phyloP scores from a whole-genome alignment of 2,329 filamentous ascomycete genomes.

The Zymoseptoria ardabiliae region DNA sequence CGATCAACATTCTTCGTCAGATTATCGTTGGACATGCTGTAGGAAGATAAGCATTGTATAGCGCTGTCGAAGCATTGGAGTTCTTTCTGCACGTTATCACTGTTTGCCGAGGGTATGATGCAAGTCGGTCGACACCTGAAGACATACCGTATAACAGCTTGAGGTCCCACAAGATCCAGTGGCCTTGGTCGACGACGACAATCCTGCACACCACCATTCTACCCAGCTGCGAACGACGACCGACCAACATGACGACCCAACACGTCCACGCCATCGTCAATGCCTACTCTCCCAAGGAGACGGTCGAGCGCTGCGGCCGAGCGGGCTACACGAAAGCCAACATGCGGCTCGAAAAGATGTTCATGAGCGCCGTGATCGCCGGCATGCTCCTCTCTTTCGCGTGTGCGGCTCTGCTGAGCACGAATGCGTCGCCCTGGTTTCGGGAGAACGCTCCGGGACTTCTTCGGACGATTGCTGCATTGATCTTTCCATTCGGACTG shows the following conservation, averaged over 20 bases:
- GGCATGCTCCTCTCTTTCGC: constrained; percentile 48
- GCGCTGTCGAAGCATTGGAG: background rate
- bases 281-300: constrained; percentile 29
- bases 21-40: background rate
- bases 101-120: background rate
- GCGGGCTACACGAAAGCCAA: constrained; percentile 46
- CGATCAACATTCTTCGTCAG: background rate
- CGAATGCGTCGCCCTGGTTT: constrained; percentile 27
- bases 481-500: constrained; percentile 31
- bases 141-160: background rate
- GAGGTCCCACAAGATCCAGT: background rate
- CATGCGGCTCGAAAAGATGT: constrained; percentile 48
- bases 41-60: background rate
- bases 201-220: background rate
- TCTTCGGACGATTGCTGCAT: constrained; percentile 25
- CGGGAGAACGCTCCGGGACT: constrained; percentile 29
- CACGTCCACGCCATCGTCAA: constrained; percentile 5
- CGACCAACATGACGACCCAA: background rate
- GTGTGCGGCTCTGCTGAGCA: constrained; percentile 31
- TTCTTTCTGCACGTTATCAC: background rate
- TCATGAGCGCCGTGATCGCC: constrained; percentile 45
- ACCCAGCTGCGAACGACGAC: background rate
- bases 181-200: background rate
- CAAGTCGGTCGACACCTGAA: background rate
- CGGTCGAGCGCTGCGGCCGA: constrained; percentile 44